Evolutionary conservation across 768 basidiomycete genomes (phyloP).

Genomic region (Leccinum rimulosum): DNA sequence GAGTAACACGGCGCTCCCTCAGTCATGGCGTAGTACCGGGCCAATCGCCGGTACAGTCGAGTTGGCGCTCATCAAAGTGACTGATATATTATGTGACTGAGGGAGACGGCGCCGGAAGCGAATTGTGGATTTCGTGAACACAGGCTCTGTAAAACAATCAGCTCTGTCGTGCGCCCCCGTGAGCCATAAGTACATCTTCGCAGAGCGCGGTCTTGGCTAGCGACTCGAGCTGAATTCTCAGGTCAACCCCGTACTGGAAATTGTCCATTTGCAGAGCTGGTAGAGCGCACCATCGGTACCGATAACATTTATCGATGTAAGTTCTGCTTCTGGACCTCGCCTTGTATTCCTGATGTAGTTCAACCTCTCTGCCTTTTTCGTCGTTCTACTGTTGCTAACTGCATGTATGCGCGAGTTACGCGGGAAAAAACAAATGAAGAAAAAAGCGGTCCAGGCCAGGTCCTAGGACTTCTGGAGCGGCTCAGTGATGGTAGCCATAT

Average conservation of each 20-base stretch:
- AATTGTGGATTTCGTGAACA: too few relatives aligned
- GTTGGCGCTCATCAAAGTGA: too few relatives aligned
- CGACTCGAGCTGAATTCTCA: constrained; percentile 12
- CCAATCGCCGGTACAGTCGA: too few relatives aligned
- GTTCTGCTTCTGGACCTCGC: not conserved
- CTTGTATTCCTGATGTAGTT: not conserved
- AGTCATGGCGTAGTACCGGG: too few relatives aligned
- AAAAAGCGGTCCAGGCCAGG: too few relatives aligned
- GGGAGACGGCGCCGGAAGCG: too few relatives aligned
- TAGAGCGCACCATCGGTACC: constrained; percentile 37
- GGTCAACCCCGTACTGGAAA: constrained; percentile 53
- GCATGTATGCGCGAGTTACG: not conserved
- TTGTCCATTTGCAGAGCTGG: constrained; percentile 36
- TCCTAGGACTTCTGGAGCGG: too few relatives aligned
- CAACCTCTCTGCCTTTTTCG: not conserved
- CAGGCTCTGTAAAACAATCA: too few relatives aligned
- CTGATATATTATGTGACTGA: too few relatives aligned
- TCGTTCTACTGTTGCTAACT: not conserved
- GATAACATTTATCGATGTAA: constrained; percentile 43
- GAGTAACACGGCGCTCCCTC: too few relatives aligned
- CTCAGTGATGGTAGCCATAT: too few relatives aligned
- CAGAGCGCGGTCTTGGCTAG: not conserved
- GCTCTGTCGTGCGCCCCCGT: too few relatives aligned
- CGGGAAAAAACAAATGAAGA: not conserved
- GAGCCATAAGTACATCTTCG: not conserved